Base-by-base conservation (phyloP, 2,329 filamentous ascomycete species). In the Calonectria pteridis region DNA sequence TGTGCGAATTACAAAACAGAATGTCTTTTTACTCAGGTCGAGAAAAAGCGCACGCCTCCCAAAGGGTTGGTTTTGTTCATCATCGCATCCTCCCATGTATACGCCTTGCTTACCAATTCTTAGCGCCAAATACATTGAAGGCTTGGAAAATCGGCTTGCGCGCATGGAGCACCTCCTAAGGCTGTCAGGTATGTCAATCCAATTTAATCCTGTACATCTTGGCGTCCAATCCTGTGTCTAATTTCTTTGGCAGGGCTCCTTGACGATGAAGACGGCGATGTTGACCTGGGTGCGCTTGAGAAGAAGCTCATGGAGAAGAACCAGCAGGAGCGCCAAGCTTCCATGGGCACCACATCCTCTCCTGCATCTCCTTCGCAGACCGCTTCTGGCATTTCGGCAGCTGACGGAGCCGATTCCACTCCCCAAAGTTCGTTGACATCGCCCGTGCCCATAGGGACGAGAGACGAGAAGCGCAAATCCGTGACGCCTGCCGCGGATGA, bases 1-100 rank as follows among this genome's bases (percentile, higher is more conserved):
- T 99, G 96, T 84, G 94, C 94, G 84, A 98, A 98, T 84, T 98
- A 98, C 88, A 98, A 98, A 89, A 98, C 96, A 6, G 95, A 98
- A 80, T 99, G 96, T 84, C 91, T 98, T 79, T 98, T 98, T 83
- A 98, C 97, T 0, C 95, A 98, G 83, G 96, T 98, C 46, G 97
- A 99, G 87, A 99, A 99, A 92, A 99, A 99, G 89, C 91, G 97
- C 73, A 97, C 94, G 84, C 96, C 97, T 67, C 97, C 96, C 1
- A 99, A 98, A 89, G 96, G 97, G 95, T 98, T 90, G 77, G 90
- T 67, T 28, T 65, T 43, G 37, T 63, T 43, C 46, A 35, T 18
- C 29, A 29, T 28, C 64, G 20, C 23, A 49, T 37, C 23, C 16
- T 49, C 11, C 16, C 37, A 51, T 66, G 40, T 51, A 33, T 55